A percentile compares a stretch with the other conserved stretches of the same genome.
Evolutionary conservation across 2,329 filamentous ascomycete species (phyloP).

Genomic region (Aspergillus novofumigatus): DNA sequence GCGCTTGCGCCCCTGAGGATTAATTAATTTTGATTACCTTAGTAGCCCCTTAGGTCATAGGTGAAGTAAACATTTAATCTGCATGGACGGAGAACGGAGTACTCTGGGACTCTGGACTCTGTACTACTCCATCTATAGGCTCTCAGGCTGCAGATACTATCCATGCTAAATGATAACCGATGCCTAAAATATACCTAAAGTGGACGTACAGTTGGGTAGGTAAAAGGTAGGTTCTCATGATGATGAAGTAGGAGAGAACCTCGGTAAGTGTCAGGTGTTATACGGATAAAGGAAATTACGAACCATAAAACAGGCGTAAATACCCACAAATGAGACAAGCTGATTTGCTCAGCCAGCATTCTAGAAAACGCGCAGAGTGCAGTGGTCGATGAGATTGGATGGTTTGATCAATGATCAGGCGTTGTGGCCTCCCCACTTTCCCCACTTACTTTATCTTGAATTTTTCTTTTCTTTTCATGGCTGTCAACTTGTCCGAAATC

Average conservation of each 20-base stretch:
- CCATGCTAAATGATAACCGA: too few species aligned
- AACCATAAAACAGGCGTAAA: not conserved
- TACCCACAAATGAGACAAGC: not conserved
- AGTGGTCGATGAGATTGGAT: conserved; percentile 4
- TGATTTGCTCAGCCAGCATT: conserved; percentile 6
- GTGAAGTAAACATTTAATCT: not conserved
- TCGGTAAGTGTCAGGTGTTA: not conserved
- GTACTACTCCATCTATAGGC: not conserved
- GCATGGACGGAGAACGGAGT: too few species aligned
- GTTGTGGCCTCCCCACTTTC: conserved; percentile 4
- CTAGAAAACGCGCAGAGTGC: conserved; percentile 12
- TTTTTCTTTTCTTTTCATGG: not conserved
- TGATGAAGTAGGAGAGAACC: too few species aligned
- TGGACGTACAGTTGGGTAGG: too few species aligned
- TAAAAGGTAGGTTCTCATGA: too few species aligned
- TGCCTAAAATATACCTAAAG: too few species aligned
- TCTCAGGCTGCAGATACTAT: too few species aligned
- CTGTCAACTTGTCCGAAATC: too few species aligned
- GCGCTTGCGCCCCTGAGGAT: not conserved
- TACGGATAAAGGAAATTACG: not conserved
- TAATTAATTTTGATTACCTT: not conserved
- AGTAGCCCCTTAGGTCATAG: not conserved
- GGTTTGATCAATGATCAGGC: conserved; percentile 6
- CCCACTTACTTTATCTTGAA: conserved; percentile 10
- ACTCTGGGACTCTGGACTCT: not conserved